phyloP scores from a whole-genome alignment of 306 rosid species.

The Vigna mungo region DNA sequence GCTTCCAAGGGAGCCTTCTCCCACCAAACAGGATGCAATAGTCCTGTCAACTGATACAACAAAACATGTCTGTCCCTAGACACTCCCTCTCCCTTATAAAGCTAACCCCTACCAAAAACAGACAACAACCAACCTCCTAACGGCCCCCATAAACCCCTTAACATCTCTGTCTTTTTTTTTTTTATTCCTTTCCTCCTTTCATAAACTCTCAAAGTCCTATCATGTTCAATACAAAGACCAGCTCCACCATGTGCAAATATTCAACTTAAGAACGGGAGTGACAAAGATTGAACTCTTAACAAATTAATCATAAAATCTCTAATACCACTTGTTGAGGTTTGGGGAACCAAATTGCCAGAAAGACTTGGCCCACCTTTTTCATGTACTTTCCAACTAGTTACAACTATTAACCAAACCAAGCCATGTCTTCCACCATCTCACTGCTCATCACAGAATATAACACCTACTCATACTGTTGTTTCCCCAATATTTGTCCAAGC shows the following conservation, averaged over 20 bases:
- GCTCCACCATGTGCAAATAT: not conserved
- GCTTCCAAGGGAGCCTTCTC: too few species aligned
- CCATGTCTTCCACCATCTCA: not conserved
- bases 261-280: not conserved
- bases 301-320: not conserved
- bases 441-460: too few species aligned
- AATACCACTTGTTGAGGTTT: not conserved
- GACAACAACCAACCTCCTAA: too few species aligned
- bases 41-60: too few species aligned
- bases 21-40: too few species aligned
- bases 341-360: not conserved
- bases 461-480: not conserved
- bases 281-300: not conserved
- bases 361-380: not conserved
- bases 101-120: too few species aligned
- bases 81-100: too few species aligned
- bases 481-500: not conserved
- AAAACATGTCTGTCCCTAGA: too few species aligned
- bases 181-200: too few species aligned
- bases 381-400: not conserved
- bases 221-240: not conserved
- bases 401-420: not conserved
- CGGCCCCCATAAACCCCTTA: too few species aligned
- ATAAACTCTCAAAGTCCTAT: too few species aligned
- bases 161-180: too few species aligned